Evolutionary conservation across 345 rosid genomes (phyloP), one percentile per base, ranked within the genome.

Genomic region (Ricinus communis): DNA sequence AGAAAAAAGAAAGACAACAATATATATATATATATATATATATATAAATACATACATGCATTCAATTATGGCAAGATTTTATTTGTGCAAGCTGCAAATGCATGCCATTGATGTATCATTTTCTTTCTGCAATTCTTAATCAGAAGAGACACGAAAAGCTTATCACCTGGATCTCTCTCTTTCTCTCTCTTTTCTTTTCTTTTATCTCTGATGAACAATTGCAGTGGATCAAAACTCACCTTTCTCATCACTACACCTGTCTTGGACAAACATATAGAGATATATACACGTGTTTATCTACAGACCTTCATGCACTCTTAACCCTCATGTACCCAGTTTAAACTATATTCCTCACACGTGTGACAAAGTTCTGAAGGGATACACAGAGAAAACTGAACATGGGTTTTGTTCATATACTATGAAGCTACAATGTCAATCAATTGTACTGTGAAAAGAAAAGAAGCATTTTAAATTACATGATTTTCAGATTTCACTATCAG

Each of bases 281-380:
- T 70, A 30, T 59, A 62, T 68, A 77, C 83, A 72, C 80, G 82
- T 79, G 80, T 75, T 65, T 68, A 13, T 45, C 65, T 64, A 65
- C 72, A 71, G 36, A 53, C 46, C 15, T 52, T 78, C 84, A 78
- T 77, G 78, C 79, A 66, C 72, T 58, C 36, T 74, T 41, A 58
- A 38, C 63, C 27, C 43, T 24, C n/a, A 65, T 33, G 6, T 51
- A 62, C 55, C 76, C 78, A 54, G 60, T 65, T 65, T 71, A 8
- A 11, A 19, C 47, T 65, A 78, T 49, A 78, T 83, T 83, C 82
- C 67, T 80, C 75, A 45, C 84, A 81, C 83, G 79, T 65, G 80
- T 76, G 82, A 71, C 54, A 3, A 22, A 57, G 67, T 65, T 79
- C 81, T 74, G 69, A 36, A 62, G 61, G n/a, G 14, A 25, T 21